Conservation (phyloP, 1,284 basidiomycete genomes). For the Malassezia sympodialis region DNA sequence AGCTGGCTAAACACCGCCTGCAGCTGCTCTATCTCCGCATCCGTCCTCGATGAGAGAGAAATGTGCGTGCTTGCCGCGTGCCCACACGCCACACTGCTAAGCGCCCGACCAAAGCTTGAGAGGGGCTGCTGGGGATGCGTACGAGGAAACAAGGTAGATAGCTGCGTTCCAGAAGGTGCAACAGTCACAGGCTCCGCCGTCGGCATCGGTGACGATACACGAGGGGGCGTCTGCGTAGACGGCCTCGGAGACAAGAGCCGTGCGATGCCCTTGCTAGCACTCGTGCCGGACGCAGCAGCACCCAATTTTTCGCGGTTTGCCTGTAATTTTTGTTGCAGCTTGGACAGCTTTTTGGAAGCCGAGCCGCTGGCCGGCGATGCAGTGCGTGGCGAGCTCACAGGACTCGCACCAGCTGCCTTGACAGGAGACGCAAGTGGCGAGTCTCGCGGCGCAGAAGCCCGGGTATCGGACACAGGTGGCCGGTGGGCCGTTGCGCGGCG, state of each 20-base stretch:
- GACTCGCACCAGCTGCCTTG: not conserved
- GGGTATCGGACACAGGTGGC: not conserved
- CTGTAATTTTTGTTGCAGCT: slow-evolving; percentile 53
- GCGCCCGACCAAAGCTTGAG: slow-evolving; percentile 2
- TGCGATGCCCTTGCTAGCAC: not conserved
- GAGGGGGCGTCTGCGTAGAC: not conserved
- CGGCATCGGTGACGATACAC: not conserved
- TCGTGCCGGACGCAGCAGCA: not conserved
- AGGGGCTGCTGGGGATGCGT: not conserved
- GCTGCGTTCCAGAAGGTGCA: slow-evolving; percentile 15
- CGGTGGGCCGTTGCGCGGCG: not conserved
- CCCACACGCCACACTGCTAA: not conserved
- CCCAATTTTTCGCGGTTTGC: slow-evolving; percentile 15
- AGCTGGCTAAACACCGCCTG: slow-evolving; percentile 59
- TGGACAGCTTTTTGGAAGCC: slow-evolving; percentile 51
- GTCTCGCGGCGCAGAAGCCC: not conserved
- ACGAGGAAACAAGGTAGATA: slow-evolving; percentile 30
- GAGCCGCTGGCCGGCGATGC: slow-evolving; percentile 50
- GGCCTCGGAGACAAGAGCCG: not conserved
- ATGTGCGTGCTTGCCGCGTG: not conserved
- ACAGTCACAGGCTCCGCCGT: not conserved
- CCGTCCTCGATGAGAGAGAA: not conserved
- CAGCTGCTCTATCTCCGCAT: slow-evolving; percentile 19
- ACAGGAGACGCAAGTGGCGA: not conserved
- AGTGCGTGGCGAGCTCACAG: not conserved